phyloP scores from a whole-genome alignment of 176 grass and related monocot genomes.

The Urochloa ruziziensis region DNA sequence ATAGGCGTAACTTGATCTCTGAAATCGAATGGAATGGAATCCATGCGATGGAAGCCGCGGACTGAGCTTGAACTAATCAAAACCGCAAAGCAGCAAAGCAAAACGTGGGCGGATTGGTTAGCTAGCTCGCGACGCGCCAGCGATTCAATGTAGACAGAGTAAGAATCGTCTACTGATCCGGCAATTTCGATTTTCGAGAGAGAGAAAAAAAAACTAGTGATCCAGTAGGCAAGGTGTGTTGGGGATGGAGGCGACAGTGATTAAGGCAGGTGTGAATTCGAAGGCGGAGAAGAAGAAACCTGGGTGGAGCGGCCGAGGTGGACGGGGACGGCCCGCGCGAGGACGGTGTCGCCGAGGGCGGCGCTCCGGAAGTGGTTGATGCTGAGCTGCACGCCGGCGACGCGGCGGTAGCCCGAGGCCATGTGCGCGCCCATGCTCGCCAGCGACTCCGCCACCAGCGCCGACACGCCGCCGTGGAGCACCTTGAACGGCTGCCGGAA shows the following conservation, averaged over 20 bases:
- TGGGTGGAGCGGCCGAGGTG: constrained; percentile 71
- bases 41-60: too few relatives aligned
- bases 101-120: neutral
- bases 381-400: constrained; percentile 88
- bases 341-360: constrained; percentile 59
- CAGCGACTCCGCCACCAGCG: constrained; percentile 71
- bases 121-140: neutral
- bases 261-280: too few relatives aligned
- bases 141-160: neutral
- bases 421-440: constrained; percentile 97
- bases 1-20: neutral
- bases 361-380: constrained; percentile 88
- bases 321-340: constrained; percentile 59
- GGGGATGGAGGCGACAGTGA: too few relatives aligned
- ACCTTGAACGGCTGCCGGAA: constrained; percentile 88
- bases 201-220: too few relatives aligned
- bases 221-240: too few relatives aligned
- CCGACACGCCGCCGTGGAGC: constrained; percentile 83
- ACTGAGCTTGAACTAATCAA: too few relatives aligned
- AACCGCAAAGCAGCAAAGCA: too few relatives aligned
- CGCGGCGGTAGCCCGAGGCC: constrained; percentile 65
- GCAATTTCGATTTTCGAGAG: too few relatives aligned
- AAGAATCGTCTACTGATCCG: too few relatives aligned
- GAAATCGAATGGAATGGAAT: neutral
- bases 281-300: too few relatives aligned